Evolutionary conservation across 2,329 filamentous ascomycete species (phyloP).

Genomic region (Penicillium aurantiogriseum): DNA sequence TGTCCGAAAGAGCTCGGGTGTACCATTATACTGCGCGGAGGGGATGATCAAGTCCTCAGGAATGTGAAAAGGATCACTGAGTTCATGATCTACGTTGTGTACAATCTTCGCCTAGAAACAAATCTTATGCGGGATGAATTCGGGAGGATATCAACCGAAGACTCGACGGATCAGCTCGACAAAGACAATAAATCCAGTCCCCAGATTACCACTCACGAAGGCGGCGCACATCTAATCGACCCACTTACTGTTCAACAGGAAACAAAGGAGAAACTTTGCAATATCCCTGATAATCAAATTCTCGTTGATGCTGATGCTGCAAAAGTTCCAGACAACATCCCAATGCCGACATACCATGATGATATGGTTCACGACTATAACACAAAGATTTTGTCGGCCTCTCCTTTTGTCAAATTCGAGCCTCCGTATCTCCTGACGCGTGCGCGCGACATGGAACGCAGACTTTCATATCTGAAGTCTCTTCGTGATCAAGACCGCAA

Average conservation of each 20-base stretch:
- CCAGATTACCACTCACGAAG: slow-evolving; percentile 1
- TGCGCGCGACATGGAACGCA: slow-evolving; percentile 84
- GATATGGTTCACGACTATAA: slow-evolving; percentile 92
- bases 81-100: slow-evolving; percentile 98
- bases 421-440: slow-evolving; percentile 92
- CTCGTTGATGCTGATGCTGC: slow-evolving; percentile 26
- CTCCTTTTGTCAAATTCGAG: slow-evolving; percentile 92
- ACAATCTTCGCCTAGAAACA: slow-evolving; percentile 94
- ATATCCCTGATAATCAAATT: slow-evolving; percentile 18
- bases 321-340: slow-evolving; percentile 71
- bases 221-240: background rate
- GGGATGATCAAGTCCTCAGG: slow-evolving; percentile 66
- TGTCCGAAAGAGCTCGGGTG: slow-evolving; percentile 88
- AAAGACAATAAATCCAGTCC: slow-evolving; percentile 10
- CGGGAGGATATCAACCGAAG: slow-evolving; percentile 70
- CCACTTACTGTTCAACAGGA: slow-evolving; percentile 15
- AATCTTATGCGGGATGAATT: slow-evolving; percentile 92
- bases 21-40: slow-evolving; percentile 87
- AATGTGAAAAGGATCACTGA: slow-evolving; percentile 92
- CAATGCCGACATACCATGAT: slow-evolving; percentile 89
- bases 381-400: slow-evolving; percentile 89
- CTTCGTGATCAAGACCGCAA: slow-evolving; percentile 68
- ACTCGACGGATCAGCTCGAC: slow-evolving; percentile 17
- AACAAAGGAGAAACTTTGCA: slow-evolving; percentile 16
- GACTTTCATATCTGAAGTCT: slow-evolving; percentile 75